Evolutionary conservation across 78 protist species (phyloP).

Genomic region (Dictyostelium citrinum): DNA sequence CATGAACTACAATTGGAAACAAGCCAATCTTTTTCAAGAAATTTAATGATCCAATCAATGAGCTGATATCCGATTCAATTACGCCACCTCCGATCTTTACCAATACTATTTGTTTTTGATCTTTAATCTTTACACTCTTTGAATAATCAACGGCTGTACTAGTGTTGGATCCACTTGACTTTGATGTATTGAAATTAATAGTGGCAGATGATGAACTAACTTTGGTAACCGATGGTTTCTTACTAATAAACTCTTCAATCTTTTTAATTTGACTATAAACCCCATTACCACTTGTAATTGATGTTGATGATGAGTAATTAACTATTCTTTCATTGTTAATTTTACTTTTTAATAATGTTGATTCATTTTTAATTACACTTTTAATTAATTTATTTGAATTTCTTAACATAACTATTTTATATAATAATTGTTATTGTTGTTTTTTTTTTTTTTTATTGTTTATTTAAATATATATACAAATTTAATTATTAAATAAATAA

Average conservation of each 20-base stretch:
- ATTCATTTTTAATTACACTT: background rate
- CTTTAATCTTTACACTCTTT: conserved; percentile 21
- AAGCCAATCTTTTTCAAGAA: conserved; percentile 50
- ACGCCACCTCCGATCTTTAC: conserved; percentile 88
- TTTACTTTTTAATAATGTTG: background rate
- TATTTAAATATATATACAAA: background rate
- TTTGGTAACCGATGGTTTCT: conserved; percentile 22
- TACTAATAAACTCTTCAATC: background rate
- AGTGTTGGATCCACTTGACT: too few relatives aligned
- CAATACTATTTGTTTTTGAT: conserved; percentile 55
- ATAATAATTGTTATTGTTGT: background rate
- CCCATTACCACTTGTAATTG: background rate
- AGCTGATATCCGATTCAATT: conserved; percentile 55
- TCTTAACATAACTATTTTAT: background rate
- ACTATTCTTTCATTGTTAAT: background rate
- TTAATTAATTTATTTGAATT: background rate
- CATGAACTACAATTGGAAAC: conserved; percentile 82
- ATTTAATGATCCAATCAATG: conserved; percentile 33
- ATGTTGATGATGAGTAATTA: background rate
- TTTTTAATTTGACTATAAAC: conserved; percentile 28
- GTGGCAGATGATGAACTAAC: background rate
- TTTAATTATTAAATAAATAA: too few relatives aligned
- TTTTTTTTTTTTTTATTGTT: background rate
- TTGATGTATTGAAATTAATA: background rate
- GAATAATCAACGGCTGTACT: background rate